Evolutionary conservation across 768 basidiomycete genomes (phyloP).

Genomic region (Hygrophorus pudorinus): DNA sequence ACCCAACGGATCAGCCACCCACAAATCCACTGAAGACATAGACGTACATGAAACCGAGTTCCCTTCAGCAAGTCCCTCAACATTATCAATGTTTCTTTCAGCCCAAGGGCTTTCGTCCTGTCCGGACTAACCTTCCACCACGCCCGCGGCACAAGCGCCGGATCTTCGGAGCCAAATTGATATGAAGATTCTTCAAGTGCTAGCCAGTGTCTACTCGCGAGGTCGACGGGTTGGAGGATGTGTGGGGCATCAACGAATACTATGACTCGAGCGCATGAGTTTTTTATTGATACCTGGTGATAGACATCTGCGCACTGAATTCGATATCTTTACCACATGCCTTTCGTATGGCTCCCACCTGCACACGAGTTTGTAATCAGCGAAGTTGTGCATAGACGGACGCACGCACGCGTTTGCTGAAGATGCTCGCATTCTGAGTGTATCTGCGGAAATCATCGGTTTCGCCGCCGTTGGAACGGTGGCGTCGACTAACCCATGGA

Average conservation of each 20-base stretch:
- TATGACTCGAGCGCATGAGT: slow-evolving; percentile 15
- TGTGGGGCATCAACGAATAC: slow-evolving; percentile 71
- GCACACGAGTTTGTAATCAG: not conserved
- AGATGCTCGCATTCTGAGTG: slow-evolving; percentile 60
- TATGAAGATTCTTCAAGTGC: slow-evolving; percentile 29
- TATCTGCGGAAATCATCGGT: slow-evolving; percentile 30
- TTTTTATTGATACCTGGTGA: too few relatives aligned
- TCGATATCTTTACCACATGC: slow-evolving; percentile 56
- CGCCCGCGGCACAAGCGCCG: slow-evolving; percentile 35
- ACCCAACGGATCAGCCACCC: slow-evolving; percentile 3
- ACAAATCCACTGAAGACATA: slow-evolving; percentile 4
- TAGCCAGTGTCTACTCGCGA: slow-evolving; percentile 20
- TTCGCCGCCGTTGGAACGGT: not conserved
- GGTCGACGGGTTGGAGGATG: slow-evolving; percentile 56
- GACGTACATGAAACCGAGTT: slow-evolving; percentile 57
- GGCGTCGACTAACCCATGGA: slow-evolving; percentile 8
- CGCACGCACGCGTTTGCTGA: slow-evolving; percentile 42
- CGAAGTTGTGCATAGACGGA: not conserved
- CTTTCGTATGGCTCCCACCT: slow-evolving; percentile 70
- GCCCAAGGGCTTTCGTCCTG: slow-evolving; percentile 39
- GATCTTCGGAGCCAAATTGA: slow-evolving; percentile 12
- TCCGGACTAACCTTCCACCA: slow-evolving; percentile 62
- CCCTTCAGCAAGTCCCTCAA: slow-evolving; percentile 48
- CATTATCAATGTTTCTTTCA: slow-evolving; percentile 44
- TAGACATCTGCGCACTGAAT: slow-evolving; percentile 40